A percentile compares a stretch with the other conserved stretches of the same genome.
phyloP scores from a whole-genome alignment of 2,329 filamentous ascomycete genomes.

The Fonsecaea nubica region DNA sequence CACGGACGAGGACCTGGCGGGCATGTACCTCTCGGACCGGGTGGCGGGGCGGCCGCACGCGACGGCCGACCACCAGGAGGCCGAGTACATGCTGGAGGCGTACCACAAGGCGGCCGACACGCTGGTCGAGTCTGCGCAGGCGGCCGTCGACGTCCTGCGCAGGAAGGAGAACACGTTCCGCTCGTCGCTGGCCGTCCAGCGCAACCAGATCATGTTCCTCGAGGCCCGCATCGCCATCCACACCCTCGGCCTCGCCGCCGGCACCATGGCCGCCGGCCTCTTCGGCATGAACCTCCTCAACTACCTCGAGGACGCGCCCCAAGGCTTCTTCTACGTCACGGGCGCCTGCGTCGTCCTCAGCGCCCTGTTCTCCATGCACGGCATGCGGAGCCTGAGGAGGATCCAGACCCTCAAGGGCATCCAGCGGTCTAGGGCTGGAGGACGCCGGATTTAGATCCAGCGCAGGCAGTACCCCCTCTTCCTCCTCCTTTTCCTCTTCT shows the following conservation, averaged over 20 bases:
- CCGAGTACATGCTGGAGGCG: conserved; percentile 49
- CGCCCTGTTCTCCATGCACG: conserved; percentile 40
- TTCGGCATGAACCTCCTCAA: conserved; percentile 51
- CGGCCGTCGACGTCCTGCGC: conserved; percentile 43
- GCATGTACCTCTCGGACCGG: conserved; percentile 47
- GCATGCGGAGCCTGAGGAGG: conserved; percentile 39
- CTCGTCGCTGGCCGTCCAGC: conserved; percentile 45
- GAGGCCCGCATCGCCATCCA: conserved; percentile 48
- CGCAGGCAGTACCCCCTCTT: background rate
- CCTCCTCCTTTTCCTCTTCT: background rate
- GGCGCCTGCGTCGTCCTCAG: conserved; percentile 38
- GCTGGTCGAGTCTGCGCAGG: conserved; percentile 43
- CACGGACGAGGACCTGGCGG: conserved; percentile 48
- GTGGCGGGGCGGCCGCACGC: conserved; percentile 42
- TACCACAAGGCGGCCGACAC: conserved; percentile 48
- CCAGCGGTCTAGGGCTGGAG: conserved; percentile 12
- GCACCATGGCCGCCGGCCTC: conserved; percentile 46
- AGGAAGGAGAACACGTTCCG: conserved; percentile 46
- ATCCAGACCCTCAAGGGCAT: conserved; percentile 39
- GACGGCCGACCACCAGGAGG: conserved; percentile 46
- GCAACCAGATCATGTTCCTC: conserved; percentile 51
- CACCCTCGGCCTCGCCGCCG: conserved; percentile 47
- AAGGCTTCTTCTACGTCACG: conserved; percentile 41
- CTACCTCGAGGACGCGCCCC: conserved; percentile 45
- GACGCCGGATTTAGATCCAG: background rate